Base-by-base conservation (phyloP, 495 filamentous ascomycete species). In the Hyaloscypha hepaticicola region DNA sequence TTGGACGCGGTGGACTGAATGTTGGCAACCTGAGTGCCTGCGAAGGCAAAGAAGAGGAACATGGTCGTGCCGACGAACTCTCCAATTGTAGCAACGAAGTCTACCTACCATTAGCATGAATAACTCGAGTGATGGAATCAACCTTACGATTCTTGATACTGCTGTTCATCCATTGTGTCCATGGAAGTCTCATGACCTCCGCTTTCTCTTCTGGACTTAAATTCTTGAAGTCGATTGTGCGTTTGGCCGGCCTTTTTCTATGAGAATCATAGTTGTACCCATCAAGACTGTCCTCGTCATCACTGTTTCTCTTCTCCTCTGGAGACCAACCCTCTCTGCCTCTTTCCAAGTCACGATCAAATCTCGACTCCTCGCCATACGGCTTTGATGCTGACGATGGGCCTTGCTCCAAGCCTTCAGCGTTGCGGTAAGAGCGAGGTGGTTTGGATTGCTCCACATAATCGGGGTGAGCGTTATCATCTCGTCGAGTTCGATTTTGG, bases 41-140 rank as follows among this genome's bases (percentile, higher is more conserved):
- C 72, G 63, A 83, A 84, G 26, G 74, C 76, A 64, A 84, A 79
- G 72, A 77, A 84, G 28, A 84, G 75, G 69, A 83, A 84, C 64
- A 83, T 69, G 58, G 79, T 76, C 3, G 82, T 85, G 53, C 82
- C 82, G 55, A 77, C 73, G 57, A 79, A 80, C 64, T 80, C 79
- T 49, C 77, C 74, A 5, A 72, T 68, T 6, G 75, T 72, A 5
- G 77, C 77, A 1, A 78, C 72, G 28, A 80, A 64, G 49, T 68
- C 66, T 67, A 19, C 0, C 19, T 41, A 62, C 5, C 31, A 34
- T 34, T 45, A 61, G 29, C 56, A 27, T 34, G 6, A 28, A 25
- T 28, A 16, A 3, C 1, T 45, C 12, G 16, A 21, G 52, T 24
- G n/a, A 16, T 5, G 31, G 33, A 48, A 33, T 19, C 22, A 50